Evolutionary conservation across 345 rosid genomes (phyloP).

Genomic region (Melastoma malabathricum): DNA sequence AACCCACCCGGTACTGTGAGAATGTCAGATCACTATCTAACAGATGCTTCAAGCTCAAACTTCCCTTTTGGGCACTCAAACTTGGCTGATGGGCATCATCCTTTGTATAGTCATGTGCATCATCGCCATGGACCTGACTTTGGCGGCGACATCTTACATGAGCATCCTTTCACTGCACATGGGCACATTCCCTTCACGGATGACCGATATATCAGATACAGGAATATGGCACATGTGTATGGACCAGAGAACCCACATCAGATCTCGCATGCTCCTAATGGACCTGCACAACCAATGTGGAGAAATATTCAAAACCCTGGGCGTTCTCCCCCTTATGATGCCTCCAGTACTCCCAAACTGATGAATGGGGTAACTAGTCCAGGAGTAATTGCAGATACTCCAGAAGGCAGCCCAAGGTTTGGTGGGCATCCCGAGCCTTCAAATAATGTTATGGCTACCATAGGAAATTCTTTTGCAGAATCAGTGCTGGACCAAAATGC

Average conservation of each 20-base stretch:
- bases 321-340: conserved; percentile 36
- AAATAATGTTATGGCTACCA: no score
- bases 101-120: conserved; percentile 26
- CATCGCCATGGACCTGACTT: conserved; percentile 50
- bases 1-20: conserved; percentile 49
- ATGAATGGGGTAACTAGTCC: conserved; percentile 42
- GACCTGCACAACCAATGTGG: conserved; percentile 40
- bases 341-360: conserved; percentile 27
- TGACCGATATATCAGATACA: conserved; percentile 38
- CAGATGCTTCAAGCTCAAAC: conserved; percentile 51
- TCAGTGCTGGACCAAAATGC: neutral
- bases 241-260: conserved; percentile 46
- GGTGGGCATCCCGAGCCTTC: conserved; percentile 9
- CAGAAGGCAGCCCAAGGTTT: conserved; percentile 35
- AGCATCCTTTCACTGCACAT: conserved; percentile 30
- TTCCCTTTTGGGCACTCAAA: conserved; percentile 43
- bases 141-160: conserved; percentile 46
- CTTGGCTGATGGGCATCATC: conserved; percentile 37
- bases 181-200: conserved; percentile 35
- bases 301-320: conserved; percentile 46
- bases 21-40: conserved; percentile 43
- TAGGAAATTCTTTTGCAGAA: neutral
- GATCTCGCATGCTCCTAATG: conserved; percentile 34
- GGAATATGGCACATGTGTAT: conserved; percentile 42
- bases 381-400: conserved; percentile 25